Evolutionary conservation across 148 eudicot species (phyloP).

Genomic region (Amaranthus hypochondriacus): DNA sequence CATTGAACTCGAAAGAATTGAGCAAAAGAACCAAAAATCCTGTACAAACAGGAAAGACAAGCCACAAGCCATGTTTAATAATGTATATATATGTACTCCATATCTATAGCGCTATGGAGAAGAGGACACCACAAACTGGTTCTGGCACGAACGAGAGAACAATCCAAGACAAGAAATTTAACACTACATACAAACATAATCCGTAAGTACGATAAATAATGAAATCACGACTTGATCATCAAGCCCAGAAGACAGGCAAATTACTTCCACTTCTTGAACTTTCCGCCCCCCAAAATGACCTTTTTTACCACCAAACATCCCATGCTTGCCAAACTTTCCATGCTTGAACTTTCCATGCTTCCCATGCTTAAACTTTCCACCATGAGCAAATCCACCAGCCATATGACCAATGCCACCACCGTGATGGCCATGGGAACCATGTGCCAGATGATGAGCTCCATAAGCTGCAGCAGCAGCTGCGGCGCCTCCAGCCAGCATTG

Average conservation of each 20-base stretch:
- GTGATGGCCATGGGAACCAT: conserved; percentile 24
- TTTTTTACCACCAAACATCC: conserved; percentile 30
- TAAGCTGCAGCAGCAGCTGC: conserved; percentile 61
- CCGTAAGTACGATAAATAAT: background rate
- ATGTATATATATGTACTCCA: background rate
- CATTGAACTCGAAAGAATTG: background rate
- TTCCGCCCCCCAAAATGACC: conserved; percentile 13
- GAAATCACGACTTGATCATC: conserved; percentile 8
- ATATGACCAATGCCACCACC: conserved; percentile 23
- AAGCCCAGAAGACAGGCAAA: background rate
- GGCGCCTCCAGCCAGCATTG: conserved; percentile 58
- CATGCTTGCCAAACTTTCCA: conserved; percentile 38
- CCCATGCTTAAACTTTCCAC: conserved; percentile 33
- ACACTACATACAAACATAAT: conserved; percentile 7
- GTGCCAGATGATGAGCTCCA: conserved; percentile 40
- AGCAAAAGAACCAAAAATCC: background rate
- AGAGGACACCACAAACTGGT: background rate
- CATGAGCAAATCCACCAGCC: conserved; percentile 26
- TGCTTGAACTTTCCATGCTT: conserved; percentile 47
- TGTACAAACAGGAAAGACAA: background rate
- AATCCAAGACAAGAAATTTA: conserved; percentile 3
- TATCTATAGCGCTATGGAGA: conserved; percentile 10
- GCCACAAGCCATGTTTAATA: background rate
- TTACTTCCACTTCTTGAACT: conserved; percentile 69
- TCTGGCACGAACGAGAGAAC: background rate